Base-by-base conservation (phyloP, 768 basidiomycete species). In the Gloeostereum incarnatum region DNA sequence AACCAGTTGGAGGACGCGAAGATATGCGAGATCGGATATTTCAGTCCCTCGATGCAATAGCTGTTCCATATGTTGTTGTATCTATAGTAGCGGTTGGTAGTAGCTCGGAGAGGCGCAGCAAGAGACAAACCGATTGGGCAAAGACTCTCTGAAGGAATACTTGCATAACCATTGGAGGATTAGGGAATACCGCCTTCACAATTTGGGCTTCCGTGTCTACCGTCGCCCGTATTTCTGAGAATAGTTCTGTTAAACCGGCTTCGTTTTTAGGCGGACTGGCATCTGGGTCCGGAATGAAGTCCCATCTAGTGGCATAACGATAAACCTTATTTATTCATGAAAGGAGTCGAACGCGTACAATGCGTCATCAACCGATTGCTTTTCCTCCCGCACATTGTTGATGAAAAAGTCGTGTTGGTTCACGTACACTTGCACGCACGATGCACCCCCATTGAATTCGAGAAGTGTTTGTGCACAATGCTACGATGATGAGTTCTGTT, bases 391-490 rank as follows among this genome's bases (percentile, higher is more conserved):
- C 26, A 89, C 78, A 38, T 88, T 77, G 54, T 93, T 93, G 56
- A 98, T 97, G 69, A 99, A 99, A 68, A 99, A 99, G 56, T 98
- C 96, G 50, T 99, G 96, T 55, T 99, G 96, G 51, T 98, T 99
- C 39, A 99, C 96, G 51, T 98, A 99, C 9, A 98, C 89, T 59
- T 97, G 93, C 4, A 99, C 86, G 53, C 96, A 98, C 1, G 92
- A 94, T 31, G 86, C 68, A 6, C 96, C 96, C 5, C 96, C 96
- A 47, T 99, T 99, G 64, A 99, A 99, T 57, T 98, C 96, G 13
- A 96, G 73, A 5, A 99, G 66, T 2, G 90, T 94, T 62, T 93
- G 88, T 0, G 96, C 94, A 53, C 94, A 98, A 54, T 98, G 96
- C 94, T 99, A 51, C 29, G n/a, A 21, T n/a, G 31, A n/a, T 42